These are phyloP conservation scores for Rhododendron ferrugineum DNA, from an alignment of 148 eudicot genomes.

Conservation along the genomic window DNA sequence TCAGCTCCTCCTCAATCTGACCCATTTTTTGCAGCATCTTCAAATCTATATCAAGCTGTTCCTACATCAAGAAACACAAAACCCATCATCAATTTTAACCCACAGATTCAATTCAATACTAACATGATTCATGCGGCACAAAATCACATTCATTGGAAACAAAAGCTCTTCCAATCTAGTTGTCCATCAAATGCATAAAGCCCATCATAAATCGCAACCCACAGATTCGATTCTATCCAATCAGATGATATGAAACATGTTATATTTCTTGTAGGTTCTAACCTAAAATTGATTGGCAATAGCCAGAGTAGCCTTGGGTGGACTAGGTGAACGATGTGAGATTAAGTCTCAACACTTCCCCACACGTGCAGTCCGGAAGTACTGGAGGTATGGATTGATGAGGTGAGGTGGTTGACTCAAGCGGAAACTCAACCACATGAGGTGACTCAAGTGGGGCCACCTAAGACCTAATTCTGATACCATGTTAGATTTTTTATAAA, in stretches of 20 bases:
- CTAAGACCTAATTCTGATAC: too few relatives aligned
- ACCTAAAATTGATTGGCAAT: not conserved
- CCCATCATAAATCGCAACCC: not conserved
- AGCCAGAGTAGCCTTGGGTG: too few relatives aligned
- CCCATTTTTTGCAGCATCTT: constrained; percentile 29
- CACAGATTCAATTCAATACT: not conserved
- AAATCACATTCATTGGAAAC: not conserved
- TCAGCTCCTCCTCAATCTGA: constrained; percentile 44
- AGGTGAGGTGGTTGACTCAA: too few relatives aligned
- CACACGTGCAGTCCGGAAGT: too few relatives aligned
- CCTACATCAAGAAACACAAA: constrained; percentile 12
- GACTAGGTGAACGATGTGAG: too few relatives aligned
- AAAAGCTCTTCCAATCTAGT: not conserved
- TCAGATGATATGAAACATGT: not conserved
- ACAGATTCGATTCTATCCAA: not conserved
- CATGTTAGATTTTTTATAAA: not conserved
- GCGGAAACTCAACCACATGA: too few relatives aligned
- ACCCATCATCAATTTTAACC: not conserved
- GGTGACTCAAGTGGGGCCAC: too few relatives aligned
- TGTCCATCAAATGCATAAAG: not conserved
- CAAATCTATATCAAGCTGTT: constrained; percentile 2
- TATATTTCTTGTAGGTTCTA: not conserved
- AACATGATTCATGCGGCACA: not conserved
- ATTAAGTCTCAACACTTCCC: too few relatives aligned
- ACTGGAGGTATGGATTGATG: too few relatives aligned